Evolutionary conservation across 306 rosid genomes (phyloP), one percentile per base, ranked within the genome.

Genomic region (Prunus campanulata): DNA sequence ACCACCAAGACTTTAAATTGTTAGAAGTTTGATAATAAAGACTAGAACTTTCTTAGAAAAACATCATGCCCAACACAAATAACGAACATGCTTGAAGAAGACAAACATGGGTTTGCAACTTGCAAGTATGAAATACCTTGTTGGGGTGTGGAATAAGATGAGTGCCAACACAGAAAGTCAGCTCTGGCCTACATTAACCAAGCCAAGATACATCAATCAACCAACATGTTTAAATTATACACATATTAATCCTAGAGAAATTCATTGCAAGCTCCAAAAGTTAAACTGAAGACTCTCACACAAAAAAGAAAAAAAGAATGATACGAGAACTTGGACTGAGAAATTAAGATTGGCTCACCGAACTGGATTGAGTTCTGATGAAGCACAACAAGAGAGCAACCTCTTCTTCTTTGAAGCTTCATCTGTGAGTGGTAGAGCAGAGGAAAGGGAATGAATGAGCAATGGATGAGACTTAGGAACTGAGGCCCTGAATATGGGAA

Each of bases 131-230:
- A 20, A 68, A 30, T 88, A 94, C 96, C 98, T 95, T 95, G 6
- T 82, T 88, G 70, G 97, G 97, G 81, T 95, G 97, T 70, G 97
- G 97, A 85, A 95, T 90, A 50, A 95, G 87, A 75, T 76, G 88
- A 80, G 90, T 84, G 69, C 97, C 97, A 86, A 92, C 90, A 83
- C 82, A 78, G 64, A 92, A 80, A 15, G 90, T 84, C 61, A 94
- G 85, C 77, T 82, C 95, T 49, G 96, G 86, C 83, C 97, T 94
- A 78, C 73, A 86, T 27, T 52, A 71, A 51, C 59, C 48, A 68
- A 61, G 44, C 24, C 25, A 77, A 72, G 20, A 76, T 42, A 71
- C 44, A 83, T 15, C 19, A 78, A 85, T 60, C 16, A 49, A 11
- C 18, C 54, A 13, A 49, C 18, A 49, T 49, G 54, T 49, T 49